A percentile compares a stretch with the other conserved stretches of the same genome.
phyloP scores from a whole-genome alignment of 2,329 filamentous ascomycete genomes.

The Ophiostoma piceae region DNA sequence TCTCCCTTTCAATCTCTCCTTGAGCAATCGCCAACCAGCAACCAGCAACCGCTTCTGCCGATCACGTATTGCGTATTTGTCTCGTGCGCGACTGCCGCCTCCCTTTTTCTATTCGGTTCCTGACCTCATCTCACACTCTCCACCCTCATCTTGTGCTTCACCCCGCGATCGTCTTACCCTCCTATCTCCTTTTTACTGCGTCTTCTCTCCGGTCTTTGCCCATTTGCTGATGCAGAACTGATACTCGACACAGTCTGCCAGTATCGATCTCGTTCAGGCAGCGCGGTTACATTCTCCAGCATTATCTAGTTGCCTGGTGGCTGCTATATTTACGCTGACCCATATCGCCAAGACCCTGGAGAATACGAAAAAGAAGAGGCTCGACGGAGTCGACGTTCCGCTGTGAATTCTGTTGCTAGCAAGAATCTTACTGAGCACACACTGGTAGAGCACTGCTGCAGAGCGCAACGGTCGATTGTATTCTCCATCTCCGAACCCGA shows the following conservation, averaged over 20 bases:
- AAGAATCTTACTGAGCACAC: not conserved
- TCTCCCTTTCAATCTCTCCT: not conserved
- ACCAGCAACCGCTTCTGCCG: not conserved
- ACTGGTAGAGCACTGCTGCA: not conserved
- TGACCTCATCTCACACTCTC: conserved; percentile 8
- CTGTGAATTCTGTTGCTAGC: not conserved
- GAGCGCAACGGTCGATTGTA: not conserved
- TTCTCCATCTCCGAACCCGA: not conserved
- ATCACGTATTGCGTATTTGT: not conserved
- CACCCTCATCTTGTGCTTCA: conserved; percentile 8
- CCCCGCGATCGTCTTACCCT: conserved; percentile 2
- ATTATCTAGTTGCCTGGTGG: not conserved
- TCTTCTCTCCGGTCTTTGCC: not conserved
- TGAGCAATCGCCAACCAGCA: not conserved
- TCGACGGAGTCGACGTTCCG: not conserved
- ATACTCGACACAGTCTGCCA: not conserved
- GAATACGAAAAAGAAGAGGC: not conserved
- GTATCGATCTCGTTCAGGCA: conserved; percentile 3
- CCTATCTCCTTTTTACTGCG: not conserved
- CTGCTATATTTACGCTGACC: not conserved
- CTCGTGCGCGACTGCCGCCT: not conserved
- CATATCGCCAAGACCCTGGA: not conserved
- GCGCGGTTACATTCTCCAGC: not conserved
- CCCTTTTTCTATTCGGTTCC: conserved; percentile 9
- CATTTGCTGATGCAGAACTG: conserved; percentile 5